Base-by-base conservation (phyloP, 352 stramenopile species). In the Globisporangium canariense region DNA sequence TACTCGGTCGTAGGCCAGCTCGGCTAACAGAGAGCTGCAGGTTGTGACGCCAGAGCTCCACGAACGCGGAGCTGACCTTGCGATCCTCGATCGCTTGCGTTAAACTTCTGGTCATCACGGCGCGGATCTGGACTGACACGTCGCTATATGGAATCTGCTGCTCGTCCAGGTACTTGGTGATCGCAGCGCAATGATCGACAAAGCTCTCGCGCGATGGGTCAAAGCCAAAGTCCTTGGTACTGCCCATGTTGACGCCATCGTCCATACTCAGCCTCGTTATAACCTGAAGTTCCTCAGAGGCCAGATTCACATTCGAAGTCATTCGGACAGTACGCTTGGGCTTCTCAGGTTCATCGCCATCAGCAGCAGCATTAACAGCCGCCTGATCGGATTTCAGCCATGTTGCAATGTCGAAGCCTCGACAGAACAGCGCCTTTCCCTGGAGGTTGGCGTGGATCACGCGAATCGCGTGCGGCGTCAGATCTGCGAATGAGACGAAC, bases 401-500 rank as follows among this genome's bases (percentile, higher is more conserved):
- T 7, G 62, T 70, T 14, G 67, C 32, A 2, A 52, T 49, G 43
- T 78, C 71, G 30, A 86, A 88, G 10, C 70, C 70, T 20, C 65
- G 43, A 60, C 83, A 91, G n/a, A 84, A 70, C 3, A 34, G 28
- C 5, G 67, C 64, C 6, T 69, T 54, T 2, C 30, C 30, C 0
- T 68, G 45, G 2, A 78, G 32, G 40, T 89, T 89, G 1, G 40
- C 49, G 60, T 90, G 77, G n/a, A 92, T 77, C 1, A 71, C 65
- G 8, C 71, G 76, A 25, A 92, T 75, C 8, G 62, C 77, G 9
- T 66, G 25, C 1, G 76, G 50, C 9, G 71, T 75, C 16, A 89
- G 30, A 34, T 92, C 83, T 2, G 81, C 79, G 14, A 79, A 67
- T 2, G 80, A 83, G 2, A 84, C 53, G 20, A 81, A 22, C 8